These are phyloP conservation scores for Verticillium longisporum DNA, from an alignment of 2,329 filamentous ascomycete genomes.

Conservation along the genomic window DNA sequence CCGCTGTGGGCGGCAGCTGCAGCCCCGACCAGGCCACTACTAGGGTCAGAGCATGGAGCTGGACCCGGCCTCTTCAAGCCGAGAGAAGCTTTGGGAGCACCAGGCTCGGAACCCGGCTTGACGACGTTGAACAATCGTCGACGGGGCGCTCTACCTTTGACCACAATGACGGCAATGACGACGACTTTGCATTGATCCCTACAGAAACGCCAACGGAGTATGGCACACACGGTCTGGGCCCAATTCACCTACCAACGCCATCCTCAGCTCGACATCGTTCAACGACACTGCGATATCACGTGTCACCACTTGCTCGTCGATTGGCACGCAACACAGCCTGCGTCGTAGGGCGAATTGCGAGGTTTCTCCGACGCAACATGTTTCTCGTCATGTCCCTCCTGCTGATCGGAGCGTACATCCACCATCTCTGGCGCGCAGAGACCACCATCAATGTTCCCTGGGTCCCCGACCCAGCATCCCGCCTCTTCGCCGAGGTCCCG, in stretches of 20 bases:
- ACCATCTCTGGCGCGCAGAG: conserved; percentile 39
- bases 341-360: background rate
- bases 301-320: background rate
- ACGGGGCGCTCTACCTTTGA: background rate
- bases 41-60: background rate
- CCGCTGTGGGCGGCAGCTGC: background rate
- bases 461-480: conserved; percentile 39
- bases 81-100: background rate
- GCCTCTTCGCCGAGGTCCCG: conserved; percentile 40
- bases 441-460: conserved; percentile 36
- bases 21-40: background rate
- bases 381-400: conserved; percentile 29
- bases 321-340: background rate
- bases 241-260: background rate
- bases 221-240: background rate
- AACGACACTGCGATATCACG: background rate
- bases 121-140: background rate
- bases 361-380: conserved; percentile 15
- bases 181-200: background rate
- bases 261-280: background rate
- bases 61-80: background rate
- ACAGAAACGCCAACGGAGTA: background rate
- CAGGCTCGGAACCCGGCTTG: background rate
- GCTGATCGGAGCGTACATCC: conserved; percentile 26
- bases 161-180: background rate